Evolutionary conservation across 2,329 filamentous ascomycete genomes (phyloP).

Genomic region (Zymoseptoria crescenta): DNA sequence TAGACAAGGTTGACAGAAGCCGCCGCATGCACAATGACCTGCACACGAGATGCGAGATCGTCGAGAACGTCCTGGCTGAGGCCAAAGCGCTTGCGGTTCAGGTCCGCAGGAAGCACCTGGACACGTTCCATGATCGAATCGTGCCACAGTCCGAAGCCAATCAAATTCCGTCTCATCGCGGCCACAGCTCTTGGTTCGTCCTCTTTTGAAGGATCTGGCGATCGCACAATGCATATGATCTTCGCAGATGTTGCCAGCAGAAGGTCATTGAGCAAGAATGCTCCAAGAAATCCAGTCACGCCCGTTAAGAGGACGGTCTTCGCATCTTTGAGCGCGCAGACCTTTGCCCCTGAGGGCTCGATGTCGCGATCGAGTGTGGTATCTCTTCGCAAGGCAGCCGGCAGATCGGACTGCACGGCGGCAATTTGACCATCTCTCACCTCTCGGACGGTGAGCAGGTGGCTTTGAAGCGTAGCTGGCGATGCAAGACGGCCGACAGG

Average conservation of each 20-base stretch:
- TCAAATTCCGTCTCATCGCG: slow-evolving; percentile 63
- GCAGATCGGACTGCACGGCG: slow-evolving; percentile 67
- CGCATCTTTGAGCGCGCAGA: slow-evolving; percentile 56
- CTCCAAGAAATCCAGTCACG: slow-evolving; percentile 67
- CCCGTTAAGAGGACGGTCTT: slow-evolving; percentile 65
- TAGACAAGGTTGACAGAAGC: slow-evolving; percentile 76
- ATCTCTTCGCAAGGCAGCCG: slow-evolving; percentile 60
- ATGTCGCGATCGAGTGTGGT: slow-evolving; percentile 64
- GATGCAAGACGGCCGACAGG: slow-evolving; percentile 64
- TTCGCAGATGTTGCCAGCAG: slow-evolving; percentile 60
- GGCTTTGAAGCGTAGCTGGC: slow-evolving; percentile 62
- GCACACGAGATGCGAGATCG: slow-evolving; percentile 54
- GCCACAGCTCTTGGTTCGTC: slow-evolving; percentile 61
- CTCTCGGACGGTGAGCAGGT: slow-evolving; percentile 61
- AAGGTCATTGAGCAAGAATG: slow-evolving; percentile 63
- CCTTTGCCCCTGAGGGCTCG: slow-evolving; percentile 42
- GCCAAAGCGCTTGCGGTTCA: slow-evolving; percentile 61
- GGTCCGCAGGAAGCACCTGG: slow-evolving; percentile 65
- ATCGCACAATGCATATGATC: slow-evolving; percentile 66
- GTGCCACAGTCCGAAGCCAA: slow-evolving; percentile 71
- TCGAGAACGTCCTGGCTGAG: slow-evolving; percentile 59
- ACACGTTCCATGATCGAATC: slow-evolving; percentile 71
- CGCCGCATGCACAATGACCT: slow-evolving; percentile 70
- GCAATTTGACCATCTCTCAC: slow-evolving; percentile 66
- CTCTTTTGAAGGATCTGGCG: slow-evolving; percentile 57